Percentiles rank a stretch among this genome's conserved stretches.
Evolutionary conservation across 371 early-diverging fungal species (phyloP).

Genomic region (Mycotypha africana): DNA sequence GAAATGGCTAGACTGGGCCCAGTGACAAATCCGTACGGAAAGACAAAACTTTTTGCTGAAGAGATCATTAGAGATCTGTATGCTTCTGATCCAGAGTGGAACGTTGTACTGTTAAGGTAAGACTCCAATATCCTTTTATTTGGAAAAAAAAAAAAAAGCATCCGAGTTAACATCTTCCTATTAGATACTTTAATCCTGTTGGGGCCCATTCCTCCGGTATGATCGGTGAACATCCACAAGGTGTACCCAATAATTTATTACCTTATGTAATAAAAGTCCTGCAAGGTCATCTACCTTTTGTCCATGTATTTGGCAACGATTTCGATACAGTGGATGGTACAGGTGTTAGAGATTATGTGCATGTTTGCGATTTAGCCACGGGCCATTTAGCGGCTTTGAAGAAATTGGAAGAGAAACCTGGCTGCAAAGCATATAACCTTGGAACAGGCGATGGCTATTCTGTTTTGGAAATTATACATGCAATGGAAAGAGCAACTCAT

Average conservation of each 20-base stretch:
- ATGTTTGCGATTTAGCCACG: constrained; percentile 82
- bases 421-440: constrained; percentile 75
- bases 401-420: constrained; percentile 49
- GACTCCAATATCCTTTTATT: no score
- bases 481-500: constrained; percentile 68
- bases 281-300: constrained; percentile 63
- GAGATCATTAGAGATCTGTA: constrained; percentile 69
- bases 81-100: constrained; percentile 53
- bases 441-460: constrained; percentile 85
- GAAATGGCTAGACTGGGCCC: constrained; percentile 60
- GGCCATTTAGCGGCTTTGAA: constrained; percentile 81
- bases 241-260: constrained; percentile 85
- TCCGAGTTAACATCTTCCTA: no score
- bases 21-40: constrained; percentile 83
- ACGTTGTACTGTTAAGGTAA: constrained; percentile 64
- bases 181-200: constrained; percentile 86
- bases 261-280: constrained; percentile 83
- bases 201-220: constrained; percentile 83
- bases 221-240: constrained; percentile 86
- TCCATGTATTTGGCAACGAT: constrained; percentile 80
- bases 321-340: constrained; percentile 88
- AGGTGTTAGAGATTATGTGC: constrained; percentile 90
- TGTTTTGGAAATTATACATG: constrained; percentile 79
- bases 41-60: constrained; percentile 81
- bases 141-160: no score